Percentiles rank a stretch among this genome's conserved stretches.
Evolutionary conservation across 371 early-diverging fungal genomes (phyloP).

Genomic region (Umbelopsis sp.): DNA sequence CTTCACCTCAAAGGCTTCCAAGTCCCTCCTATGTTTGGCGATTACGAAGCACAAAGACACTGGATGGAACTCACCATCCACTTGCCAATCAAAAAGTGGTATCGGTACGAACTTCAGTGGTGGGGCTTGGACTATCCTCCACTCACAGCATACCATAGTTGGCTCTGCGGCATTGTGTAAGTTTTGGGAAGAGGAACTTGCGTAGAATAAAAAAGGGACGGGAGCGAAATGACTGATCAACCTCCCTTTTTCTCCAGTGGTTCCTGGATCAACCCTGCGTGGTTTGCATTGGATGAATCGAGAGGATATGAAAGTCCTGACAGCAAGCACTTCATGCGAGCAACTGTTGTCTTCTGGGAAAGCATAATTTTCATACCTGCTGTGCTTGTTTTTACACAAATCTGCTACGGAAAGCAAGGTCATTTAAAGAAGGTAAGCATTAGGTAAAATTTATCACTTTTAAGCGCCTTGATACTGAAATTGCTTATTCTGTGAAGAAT

Average conservation of each 20-base stretch:
- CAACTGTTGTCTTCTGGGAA: conserved; percentile 79
- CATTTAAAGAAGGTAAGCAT: conserved; percentile 37
- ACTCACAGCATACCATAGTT: conserved; percentile 90
- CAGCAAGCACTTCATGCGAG: conserved; percentile 89
- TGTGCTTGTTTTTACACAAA: conserved; percentile 60
- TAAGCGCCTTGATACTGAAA: conserved; percentile 20
- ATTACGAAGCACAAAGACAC: conserved; percentile 97
- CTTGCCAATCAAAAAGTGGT: conserved; percentile 83
- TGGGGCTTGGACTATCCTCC: conserved; percentile 98
- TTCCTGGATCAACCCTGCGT: conserved; percentile 71
- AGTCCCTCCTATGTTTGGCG: conserved; percentile 85
- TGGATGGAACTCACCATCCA: conserved; percentile 94
- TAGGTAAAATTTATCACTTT: neutral
- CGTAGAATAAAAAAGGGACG: neutral
- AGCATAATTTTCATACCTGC: conserved; percentile 78
- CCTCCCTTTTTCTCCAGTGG: conserved; percentile 55
- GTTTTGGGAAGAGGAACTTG: conserved; percentile 22
- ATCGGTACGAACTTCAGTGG: conserved; percentile 82
- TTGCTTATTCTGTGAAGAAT: conserved; percentile 30
- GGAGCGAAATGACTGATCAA: neutral
- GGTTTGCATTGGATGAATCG: conserved; percentile 87
- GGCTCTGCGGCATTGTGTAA: conserved; percentile 82
- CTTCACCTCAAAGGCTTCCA: conserved; percentile 29
- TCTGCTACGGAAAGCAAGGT: conserved; percentile 39
- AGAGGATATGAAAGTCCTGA: conserved; percentile 77